Conservation (phyloP, 1,284 basidiomycete genomes). For the Dichomitus squalens region DNA sequence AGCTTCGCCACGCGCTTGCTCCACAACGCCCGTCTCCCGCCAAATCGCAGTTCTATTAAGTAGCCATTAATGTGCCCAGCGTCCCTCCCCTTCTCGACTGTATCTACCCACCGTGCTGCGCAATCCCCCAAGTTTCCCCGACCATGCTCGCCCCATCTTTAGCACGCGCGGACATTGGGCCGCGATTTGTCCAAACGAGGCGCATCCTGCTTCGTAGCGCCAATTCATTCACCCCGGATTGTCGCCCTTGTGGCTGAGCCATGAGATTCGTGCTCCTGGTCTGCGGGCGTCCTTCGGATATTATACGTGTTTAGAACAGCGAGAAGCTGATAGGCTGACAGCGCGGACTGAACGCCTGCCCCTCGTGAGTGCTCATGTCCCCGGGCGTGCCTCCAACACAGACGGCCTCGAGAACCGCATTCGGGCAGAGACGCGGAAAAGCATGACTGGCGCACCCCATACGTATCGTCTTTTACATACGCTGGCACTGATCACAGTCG, state of each 20-base stretch:
- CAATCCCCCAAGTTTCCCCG: slow-evolving; percentile 8
- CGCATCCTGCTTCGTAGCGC: background rate
- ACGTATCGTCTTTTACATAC: slow-evolving; percentile 1
- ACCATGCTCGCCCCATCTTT: background rate
- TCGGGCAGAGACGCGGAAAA: background rate
- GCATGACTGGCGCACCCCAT: slow-evolving; percentile 1
- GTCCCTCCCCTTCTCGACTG: background rate
- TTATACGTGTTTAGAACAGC: background rate
- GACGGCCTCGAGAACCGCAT: background rate
- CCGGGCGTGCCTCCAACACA: background rate
- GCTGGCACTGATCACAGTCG: background rate
- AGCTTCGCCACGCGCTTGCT: background rate
- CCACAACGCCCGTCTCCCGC: slow-evolving; percentile 12
- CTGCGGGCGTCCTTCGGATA: slow-evolving; percentile 4
- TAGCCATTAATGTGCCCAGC: too few relatives aligned
- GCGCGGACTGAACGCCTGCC: background rate
- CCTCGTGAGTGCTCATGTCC: background rate
- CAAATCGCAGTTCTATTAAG: slow-evolving; percentile 3
- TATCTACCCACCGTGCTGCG: background rate
- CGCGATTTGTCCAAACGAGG: background rate
- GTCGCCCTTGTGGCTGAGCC: slow-evolving; percentile 1
- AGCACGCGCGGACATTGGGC: slow-evolving; percentile 1
- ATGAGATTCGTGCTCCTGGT: slow-evolving; percentile 1
- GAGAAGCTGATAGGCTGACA: background rate
- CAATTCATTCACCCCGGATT: slow-evolving; percentile 15